phyloP scores from a whole-genome alignment of 352 stramenopile species.

The Phytophthora colocasiae region DNA sequence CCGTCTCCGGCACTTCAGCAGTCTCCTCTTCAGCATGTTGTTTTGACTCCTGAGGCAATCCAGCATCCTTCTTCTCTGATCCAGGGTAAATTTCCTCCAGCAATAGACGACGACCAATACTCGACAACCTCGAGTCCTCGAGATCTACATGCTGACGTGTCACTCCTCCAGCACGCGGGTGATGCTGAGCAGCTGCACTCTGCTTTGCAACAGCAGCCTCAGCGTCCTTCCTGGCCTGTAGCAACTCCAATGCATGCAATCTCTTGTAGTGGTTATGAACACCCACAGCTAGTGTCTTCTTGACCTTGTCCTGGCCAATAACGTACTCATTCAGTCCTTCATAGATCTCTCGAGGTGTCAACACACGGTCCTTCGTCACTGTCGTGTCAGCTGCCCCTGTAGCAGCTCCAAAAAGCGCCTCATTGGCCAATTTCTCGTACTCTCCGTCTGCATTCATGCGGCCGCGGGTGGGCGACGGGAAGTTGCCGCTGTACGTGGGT shows the following conservation, averaged over 20 bases:
- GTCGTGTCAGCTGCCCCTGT: slow-evolving; percentile 12
- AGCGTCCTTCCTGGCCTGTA: slow-evolving; percentile 55
- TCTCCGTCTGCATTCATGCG: slow-evolving; percentile 78
- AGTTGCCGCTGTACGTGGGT: slow-evolving; percentile 34
- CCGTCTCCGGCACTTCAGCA: slow-evolving; percentile 1
- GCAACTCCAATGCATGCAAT: slow-evolving; percentile 75
- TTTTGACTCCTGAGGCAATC: slow-evolving; percentile 18
- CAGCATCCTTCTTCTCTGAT: slow-evolving; percentile 42
- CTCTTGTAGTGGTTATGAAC: slow-evolving; percentile 99
- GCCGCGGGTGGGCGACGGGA: slow-evolving; percentile 26
- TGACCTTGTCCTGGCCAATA: slow-evolving; percentile 97
- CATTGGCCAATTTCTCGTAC: slow-evolving; percentile 76
- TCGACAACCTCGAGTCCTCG: slow-evolving; percentile 39
- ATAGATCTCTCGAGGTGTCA: slow-evolving; percentile 95
- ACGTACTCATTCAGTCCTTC: slow-evolving; percentile 97
- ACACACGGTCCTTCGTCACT: slow-evolving; percentile 49
- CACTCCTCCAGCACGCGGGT: slow-evolving; percentile 28
- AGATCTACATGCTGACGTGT: slow-evolving; percentile 46
- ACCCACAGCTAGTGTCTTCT: slow-evolving; percentile 95
- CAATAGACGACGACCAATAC: slow-evolving; percentile 59
- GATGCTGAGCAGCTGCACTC: slow-evolving; percentile 36
- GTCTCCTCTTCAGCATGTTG: slow-evolving; percentile 16
- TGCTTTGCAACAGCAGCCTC: slow-evolving; percentile 32
- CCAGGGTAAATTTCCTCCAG: slow-evolving; percentile 73
- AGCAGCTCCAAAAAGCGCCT: slow-evolving; percentile 42